Evolutionary conservation across 1,139 yeast species (phyloP), one percentile per base, ranked within the genome.

Genomic region (Geotrichum klebahnii): DNA sequence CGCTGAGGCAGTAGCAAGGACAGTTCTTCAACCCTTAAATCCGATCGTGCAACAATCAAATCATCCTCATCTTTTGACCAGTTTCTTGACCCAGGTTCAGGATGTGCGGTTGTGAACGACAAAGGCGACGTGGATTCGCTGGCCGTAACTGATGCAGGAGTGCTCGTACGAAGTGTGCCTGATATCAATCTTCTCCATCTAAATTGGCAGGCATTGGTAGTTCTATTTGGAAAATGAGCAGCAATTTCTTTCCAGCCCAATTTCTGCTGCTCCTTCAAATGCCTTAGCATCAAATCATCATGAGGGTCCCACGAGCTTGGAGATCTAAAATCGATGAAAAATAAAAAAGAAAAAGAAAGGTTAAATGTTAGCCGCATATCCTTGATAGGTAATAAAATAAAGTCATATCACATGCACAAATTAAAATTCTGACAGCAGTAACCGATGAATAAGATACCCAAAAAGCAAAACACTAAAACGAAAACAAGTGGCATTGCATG

Each of bases 191-290:
- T 69, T 59, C 94, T 74, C 92, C 92, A 84, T 61, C 94, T 73
- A 62, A 84, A 84, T 64, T 84, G 94, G 61, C 92, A 84, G 4
- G 92, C 92, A 64, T 84, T 84, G 28, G 92, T 85, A 1, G 92
- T 84, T 64, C 94, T 71, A 61, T 81, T 78, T 46, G 73, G 75
- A 67, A 84, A 84, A 61, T 84, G 78, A 42, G 78, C 70, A 12
- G 92, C 83, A 49, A 84, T 83, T 58, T 84, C 90, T 67, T 84
- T 83, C 92, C 92, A 84, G 12, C 92, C 92, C 44, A 84, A 69
- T 63, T 82, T 82, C 61, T 79, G 82, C 53, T 73, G 78, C 64
- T 84, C 92, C 65, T 84, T 84, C 55, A 84, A 70, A 60, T 81
- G 84, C 66, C 84, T 74, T 54, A 84, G 71, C 41, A 84, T 72